A percentile compares a stretch with the other conserved stretches of the same genome.
Conservation (phyloP, 1,139 yeast genomes). For the Blastobotrys buckinghamii region DNA sequence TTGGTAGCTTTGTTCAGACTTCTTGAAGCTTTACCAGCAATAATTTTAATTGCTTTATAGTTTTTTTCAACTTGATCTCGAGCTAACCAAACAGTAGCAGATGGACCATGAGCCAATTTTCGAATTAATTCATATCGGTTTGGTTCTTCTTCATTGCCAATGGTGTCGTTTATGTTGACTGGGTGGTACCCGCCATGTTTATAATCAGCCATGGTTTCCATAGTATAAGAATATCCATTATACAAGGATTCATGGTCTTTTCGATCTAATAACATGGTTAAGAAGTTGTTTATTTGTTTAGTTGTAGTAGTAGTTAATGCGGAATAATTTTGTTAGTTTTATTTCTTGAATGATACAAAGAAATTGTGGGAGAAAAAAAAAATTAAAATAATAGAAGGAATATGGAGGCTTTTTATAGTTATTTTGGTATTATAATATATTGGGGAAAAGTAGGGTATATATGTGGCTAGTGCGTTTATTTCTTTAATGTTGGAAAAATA, state of each 20-base stretch:
- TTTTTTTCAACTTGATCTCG: constrained; percentile 10
- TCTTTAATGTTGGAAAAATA: too few relatives aligned
- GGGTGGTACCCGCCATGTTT: constrained; percentile 15
- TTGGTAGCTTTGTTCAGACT: constrained; percentile 13
- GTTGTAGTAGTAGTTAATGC: not conserved
- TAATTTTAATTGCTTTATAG: constrained; percentile 14
- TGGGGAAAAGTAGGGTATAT: too few relatives aligned
- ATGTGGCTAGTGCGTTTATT: too few relatives aligned
- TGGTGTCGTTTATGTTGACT: constrained; percentile 12
- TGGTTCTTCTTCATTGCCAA: constrained; percentile 8
- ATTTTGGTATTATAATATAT: too few relatives aligned
- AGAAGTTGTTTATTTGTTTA: not conserved
- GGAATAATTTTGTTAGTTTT: not conserved
- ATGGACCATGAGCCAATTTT: constrained; percentile 15
- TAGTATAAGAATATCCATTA: constrained; percentile 10
- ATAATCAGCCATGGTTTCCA: constrained; percentile 15
- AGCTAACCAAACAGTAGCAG: constrained; percentile 14
- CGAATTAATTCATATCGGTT: constrained; percentile 15
- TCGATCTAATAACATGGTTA: constrained; percentile 15
- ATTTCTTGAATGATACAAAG: constrained; percentile 2
- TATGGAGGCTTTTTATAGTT: constrained; percentile 1
- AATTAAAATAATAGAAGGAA: not conserved
- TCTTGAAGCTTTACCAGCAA: constrained; percentile 14
- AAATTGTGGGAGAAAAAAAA: not conserved
- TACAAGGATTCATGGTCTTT: constrained; percentile 15